Conservation (phyloP, 225 moss, liverwort and hornwort species). For the Straminergon stramineum region DNA sequence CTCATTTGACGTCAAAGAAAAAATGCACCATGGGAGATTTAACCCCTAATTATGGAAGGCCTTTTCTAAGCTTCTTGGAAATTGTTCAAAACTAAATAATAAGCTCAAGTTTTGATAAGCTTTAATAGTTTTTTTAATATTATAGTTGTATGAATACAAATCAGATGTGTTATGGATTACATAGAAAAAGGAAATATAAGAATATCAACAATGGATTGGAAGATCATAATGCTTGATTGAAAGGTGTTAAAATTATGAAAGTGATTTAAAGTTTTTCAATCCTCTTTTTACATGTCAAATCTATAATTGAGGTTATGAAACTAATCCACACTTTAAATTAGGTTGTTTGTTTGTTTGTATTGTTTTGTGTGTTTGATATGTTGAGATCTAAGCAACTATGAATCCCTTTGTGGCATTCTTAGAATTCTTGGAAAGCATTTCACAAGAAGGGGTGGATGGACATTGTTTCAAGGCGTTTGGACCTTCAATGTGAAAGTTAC, state of each 20-base stretch:
- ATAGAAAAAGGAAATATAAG: too few relatives aligned
- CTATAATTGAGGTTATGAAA: too few relatives aligned
- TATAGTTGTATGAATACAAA: not conserved
- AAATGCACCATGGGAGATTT: not conserved
- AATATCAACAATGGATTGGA: not conserved
- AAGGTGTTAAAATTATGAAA: not conserved
- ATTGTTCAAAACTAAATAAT: not conserved
- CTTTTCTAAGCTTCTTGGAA: not conserved
- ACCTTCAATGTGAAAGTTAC: too few relatives aligned
- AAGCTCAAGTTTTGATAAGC: not conserved
- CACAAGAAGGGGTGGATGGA: too few relatives aligned
- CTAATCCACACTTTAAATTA: too few relatives aligned
- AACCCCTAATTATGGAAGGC: accelerated
- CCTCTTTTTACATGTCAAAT: too few relatives aligned
- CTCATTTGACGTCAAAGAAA: not conserved
- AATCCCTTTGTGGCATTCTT: too few relatives aligned
- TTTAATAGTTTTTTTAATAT: not conserved
- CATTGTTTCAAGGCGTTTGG: too few relatives aligned
- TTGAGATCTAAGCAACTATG: too few relatives aligned
- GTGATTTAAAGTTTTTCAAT: not conserved
- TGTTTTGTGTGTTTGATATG: too few relatives aligned
- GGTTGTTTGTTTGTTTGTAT: too few relatives aligned
- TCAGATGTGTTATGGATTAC: not conserved
- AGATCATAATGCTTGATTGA: not conserved
- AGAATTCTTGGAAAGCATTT: too few relatives aligned